Conservation (phyloP, 345 rosid genomes). For the Erysimum cheiranthoides region DNA sequence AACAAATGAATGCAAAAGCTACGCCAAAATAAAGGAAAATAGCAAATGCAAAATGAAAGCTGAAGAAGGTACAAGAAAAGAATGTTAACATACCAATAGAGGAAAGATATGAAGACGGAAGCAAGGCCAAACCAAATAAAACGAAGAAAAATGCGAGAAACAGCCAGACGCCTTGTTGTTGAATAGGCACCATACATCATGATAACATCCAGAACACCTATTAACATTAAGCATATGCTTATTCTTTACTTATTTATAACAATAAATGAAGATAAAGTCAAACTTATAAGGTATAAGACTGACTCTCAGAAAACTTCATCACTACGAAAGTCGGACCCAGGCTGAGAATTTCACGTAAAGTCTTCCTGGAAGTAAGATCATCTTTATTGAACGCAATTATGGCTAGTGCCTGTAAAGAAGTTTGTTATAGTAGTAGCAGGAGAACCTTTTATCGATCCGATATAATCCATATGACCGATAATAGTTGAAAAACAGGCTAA, state of each 20-base stretch:
- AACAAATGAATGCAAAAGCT: conserved; percentile 21
- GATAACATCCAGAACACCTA: conserved; percentile 86
- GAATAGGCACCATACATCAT: conserved; percentile 99
- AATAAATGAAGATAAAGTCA: conserved; percentile 3
- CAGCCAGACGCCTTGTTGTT: conserved; percentile 74
- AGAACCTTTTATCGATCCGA: not conserved
- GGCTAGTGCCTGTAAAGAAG: conserved; percentile 68
- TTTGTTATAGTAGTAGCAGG: conserved; percentile 31
- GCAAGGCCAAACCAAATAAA: conserved; percentile 80
- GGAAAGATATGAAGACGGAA: conserved; percentile 77
- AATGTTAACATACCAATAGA: conserved; percentile 78
- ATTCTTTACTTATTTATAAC: conserved; percentile 13
- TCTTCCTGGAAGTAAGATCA: conserved; percentile 57
- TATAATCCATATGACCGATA: conserved; percentile 8
- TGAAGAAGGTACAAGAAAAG: conserved; percentile 16
- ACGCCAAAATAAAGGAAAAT: conserved; percentile 11
- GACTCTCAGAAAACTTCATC: conserved; percentile 94
- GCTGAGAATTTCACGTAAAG: conserved; percentile 75
- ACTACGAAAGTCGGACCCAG: conserved; percentile 94
- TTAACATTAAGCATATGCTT: conserved; percentile 36
- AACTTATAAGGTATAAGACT: conserved; percentile 36
- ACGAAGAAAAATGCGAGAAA: conserved; percentile 87
- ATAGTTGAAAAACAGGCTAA: conserved; percentile 19
- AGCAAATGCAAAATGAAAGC: conserved; percentile 28
- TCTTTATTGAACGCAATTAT: conserved; percentile 82